Percentiles rank a stretch among this genome's conserved stretches.
Conservation (phyloP, 2,329 filamentous ascomycete genomes). For the Iodosphaeria phyllophila region DNA sequence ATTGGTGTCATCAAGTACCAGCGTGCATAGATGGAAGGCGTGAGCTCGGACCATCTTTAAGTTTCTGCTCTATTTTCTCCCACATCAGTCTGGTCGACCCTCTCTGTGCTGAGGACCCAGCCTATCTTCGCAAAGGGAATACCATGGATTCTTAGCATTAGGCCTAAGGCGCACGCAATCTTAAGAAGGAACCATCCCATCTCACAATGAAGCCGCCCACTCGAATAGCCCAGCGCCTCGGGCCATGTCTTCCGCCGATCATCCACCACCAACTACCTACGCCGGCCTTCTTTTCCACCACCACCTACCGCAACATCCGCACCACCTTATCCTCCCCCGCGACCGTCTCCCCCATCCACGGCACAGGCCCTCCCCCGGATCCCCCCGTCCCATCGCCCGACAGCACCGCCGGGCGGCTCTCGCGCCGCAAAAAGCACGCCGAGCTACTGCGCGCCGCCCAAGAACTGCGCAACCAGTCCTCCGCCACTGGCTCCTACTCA, state of each 20-base stretch:
- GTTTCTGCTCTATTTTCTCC: too few species aligned
- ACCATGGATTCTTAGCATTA: too few species aligned
- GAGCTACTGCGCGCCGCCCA: conserved; percentile 33
- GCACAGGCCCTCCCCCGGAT: conserved; percentile 38
- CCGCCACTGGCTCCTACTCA: conserved; percentile 8
- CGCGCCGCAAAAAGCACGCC: conserved; percentile 32
- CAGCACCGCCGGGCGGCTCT: conserved; percentile 20
- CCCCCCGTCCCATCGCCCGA: conserved; percentile 21
- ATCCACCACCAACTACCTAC: conserved; percentile 7
- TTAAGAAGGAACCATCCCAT: not conserved
- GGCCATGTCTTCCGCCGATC: conserved; percentile 9
- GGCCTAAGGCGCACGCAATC: too few species aligned
- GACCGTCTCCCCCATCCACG: conserved; percentile 31
- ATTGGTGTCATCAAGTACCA: too few species aligned
- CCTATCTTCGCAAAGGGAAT: too few species aligned
- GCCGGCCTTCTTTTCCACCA: conserved; percentile 9
- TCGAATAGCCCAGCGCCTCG: conserved; percentile 19
- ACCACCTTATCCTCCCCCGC: conserved; percentile 18
- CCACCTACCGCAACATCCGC: conserved; percentile 16
- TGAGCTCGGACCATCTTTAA: too few species aligned
- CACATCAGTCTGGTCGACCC: too few species aligned
- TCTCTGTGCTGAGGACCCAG: too few species aligned
- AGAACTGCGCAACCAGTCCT: conserved; percentile 20
- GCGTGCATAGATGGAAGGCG: too few species aligned
- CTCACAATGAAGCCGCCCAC: conserved; percentile 21